Conservation (phyloP, 805 yeast genomes). For the Lipomyces yamanashiensis region DNA sequence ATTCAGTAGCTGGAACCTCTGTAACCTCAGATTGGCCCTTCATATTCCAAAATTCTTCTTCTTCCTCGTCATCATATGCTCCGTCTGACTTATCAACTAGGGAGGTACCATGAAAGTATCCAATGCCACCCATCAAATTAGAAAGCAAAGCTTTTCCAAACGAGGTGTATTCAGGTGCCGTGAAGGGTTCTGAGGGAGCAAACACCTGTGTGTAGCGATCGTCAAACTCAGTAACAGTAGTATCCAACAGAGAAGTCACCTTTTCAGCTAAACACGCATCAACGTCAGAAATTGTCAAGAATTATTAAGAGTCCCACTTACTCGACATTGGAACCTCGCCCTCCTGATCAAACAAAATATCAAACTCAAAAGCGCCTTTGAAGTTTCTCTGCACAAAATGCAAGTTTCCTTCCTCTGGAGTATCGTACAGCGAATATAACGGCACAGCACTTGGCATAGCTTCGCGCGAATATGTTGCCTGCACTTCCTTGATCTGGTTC, state of each 20-base stretch:
- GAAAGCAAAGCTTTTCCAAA: conserved; percentile 84
- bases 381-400: conserved; percentile 80
- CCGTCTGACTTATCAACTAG: conserved; percentile 74
- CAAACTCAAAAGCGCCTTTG: conserved; percentile 76
- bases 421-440: conserved; percentile 56
- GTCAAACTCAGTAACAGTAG: conserved; percentile 51
- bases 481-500: conserved; percentile 60
- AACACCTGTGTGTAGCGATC: conserved; percentile 58
- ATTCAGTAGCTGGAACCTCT: conserved; percentile 74
- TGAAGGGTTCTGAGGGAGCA: conserved; percentile 60
- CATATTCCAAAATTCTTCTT: conserved; percentile 50
- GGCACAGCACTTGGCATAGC: conserved; percentile 50
- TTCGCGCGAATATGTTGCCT: conserved; percentile 38
- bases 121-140: conserved; percentile 85
- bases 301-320: conserved; percentile 2
- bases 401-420: conserved; percentile 70
- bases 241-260: conserved; percentile 41
- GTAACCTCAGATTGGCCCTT: conserved; percentile 26
- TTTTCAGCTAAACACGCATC: conserved; percentile 16
- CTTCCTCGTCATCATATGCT: conserved; percentile 70
- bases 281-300: neutral
- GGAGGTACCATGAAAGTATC: conserved; percentile 84
- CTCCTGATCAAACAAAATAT: conserved; percentile 49
- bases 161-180: conserved; percentile 47
- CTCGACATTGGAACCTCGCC: conserved; percentile 21